Evolutionary conservation across 306 rosid genomes (phyloP).

Genomic region (Pyrus pyrifolia): DNA sequence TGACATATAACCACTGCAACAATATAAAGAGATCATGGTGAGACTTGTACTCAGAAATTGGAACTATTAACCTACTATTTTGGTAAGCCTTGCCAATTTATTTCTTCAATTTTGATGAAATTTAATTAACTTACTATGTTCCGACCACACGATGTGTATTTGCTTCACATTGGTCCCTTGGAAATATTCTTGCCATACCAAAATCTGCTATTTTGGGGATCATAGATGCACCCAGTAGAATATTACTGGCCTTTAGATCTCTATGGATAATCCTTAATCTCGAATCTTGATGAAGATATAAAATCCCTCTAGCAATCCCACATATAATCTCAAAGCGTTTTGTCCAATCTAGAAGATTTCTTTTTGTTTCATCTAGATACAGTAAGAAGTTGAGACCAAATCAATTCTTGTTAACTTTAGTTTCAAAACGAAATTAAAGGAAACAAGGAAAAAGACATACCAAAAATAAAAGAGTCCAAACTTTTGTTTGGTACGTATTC

Average conservation of each 20-base stretch:
- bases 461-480: slow-evolving; percentile 40
- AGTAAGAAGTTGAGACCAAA: no score
- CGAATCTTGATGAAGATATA: slow-evolving; percentile 63
- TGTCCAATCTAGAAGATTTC: slow-evolving; percentile 31
- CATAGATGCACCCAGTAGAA: slow-evolving; percentile 37
- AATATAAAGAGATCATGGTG: slow-evolving; percentile 20
- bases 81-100: no score
- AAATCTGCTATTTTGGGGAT: slow-evolving; percentile 68
- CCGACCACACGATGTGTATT: slow-evolving; percentile 47
- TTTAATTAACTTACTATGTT: slow-evolving; percentile 57
- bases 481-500: slow-evolving; percentile 56
- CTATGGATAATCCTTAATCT: slow-evolving; percentile 56
- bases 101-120: no score
- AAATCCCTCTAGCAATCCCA: slow-evolving; percentile 46
- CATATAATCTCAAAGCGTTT: slow-evolving; percentile 33
- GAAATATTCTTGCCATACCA: slow-evolving; percentile 69
- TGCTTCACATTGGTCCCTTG: slow-evolving; percentile 45
- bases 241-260: slow-evolving; percentile 52
- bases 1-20: slow-evolving; percentile 1
- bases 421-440: no score
- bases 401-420: no score
- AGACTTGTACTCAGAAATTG: no score
- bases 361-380: slow-evolving; percentile 1
- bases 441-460: slow-evolving; percentile 17
- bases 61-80: no score